A percentile compares a stretch with the other conserved stretches of the same genome.
phyloP scores from a whole-genome alignment of 345 rosid genomes.

The Sonneratia alba region DNA sequence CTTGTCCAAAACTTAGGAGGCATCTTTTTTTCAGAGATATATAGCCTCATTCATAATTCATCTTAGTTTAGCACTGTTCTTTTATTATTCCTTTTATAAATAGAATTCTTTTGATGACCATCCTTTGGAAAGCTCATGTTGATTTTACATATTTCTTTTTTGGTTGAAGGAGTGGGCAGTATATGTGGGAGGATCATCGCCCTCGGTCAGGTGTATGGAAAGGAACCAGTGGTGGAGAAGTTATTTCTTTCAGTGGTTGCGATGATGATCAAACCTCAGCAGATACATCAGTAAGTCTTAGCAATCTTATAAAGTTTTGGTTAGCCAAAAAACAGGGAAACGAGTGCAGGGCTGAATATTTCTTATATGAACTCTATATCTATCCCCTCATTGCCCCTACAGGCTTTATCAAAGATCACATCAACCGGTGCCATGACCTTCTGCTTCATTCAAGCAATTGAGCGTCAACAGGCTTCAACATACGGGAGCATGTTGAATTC shows the following conservation, averaged over 20 bases:
- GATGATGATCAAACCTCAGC: slow-evolving; percentile 90
- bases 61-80: too few species aligned
- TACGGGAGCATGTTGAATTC: slow-evolving; percentile 66
- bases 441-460: slow-evolving; percentile 83
- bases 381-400: slow-evolving; percentile 6
- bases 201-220: slow-evolving; percentile 72
- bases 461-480: slow-evolving; percentile 52
- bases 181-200: slow-evolving; percentile 81
- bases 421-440: slow-evolving; percentile 88
- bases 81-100: too few species aligned
- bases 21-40: not conserved
- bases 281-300: slow-evolving; percentile 64
- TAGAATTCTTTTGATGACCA: too few species aligned
- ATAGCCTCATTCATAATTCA: too few species aligned
- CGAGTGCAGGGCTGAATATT: not conserved
- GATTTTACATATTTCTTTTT: not conserved
- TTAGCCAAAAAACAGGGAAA: not conserved
- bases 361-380: not conserved
- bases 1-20: not conserved
- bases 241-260: slow-evolving; percentile 74
- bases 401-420: slow-evolving; percentile 77
- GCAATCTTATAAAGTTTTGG: not conserved
- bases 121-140: not conserved
- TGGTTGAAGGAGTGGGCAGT: slow-evolving; percentile 49
- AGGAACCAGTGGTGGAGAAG: slow-evolving; percentile 92